phyloP scores from a whole-genome alignment of 352 stramenopile genomes.

The Pythium biforme region DNA sequence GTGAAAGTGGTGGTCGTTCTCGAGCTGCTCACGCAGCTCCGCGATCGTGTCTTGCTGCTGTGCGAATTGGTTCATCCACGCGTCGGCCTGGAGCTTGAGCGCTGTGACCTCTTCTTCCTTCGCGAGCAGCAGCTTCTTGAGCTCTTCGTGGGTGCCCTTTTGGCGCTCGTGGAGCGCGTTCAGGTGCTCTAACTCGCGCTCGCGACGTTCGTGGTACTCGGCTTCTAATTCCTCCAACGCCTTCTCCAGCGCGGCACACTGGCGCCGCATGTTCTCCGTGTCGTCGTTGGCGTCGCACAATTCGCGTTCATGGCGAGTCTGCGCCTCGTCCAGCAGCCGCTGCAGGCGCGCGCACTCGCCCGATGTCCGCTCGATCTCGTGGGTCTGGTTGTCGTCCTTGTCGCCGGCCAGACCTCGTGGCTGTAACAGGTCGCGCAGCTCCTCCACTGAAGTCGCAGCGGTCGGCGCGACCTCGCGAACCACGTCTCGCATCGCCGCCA shows the following conservation, averaged over 20 bases:
- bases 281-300: slow-evolving; percentile 31
- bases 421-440: slow-evolving; percentile 7
- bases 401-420: neutral
- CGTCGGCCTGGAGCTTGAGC: slow-evolving; percentile 33
- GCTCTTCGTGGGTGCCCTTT: slow-evolving; percentile 40
- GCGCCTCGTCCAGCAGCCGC: slow-evolving; percentile 23
- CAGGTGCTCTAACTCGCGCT: slow-evolving; percentile 41
- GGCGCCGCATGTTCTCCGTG: slow-evolving; percentile 32
- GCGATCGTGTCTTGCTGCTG: slow-evolving; percentile 23
- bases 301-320: slow-evolving; percentile 28
- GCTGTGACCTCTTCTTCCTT: slow-evolving; percentile 44
- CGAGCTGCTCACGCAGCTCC: slow-evolving; percentile 18
- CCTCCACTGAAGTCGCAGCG: neutral
- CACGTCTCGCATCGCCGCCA: slow-evolving; percentile 8
- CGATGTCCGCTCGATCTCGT: slow-evolving; percentile 15
- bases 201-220: slow-evolving; percentile 29
- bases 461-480: slow-evolving; percentile 2
- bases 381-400: neutral
- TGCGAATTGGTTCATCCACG: slow-evolving; percentile 36
- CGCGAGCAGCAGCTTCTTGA: slow-evolving; percentile 40
- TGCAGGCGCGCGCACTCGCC: slow-evolving; percentile 26
- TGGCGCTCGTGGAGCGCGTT: slow-evolving; percentile 35
- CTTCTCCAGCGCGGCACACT: slow-evolving; percentile 39
- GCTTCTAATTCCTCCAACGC: slow-evolving; percentile 36
- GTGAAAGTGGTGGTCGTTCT: slow-evolving; percentile 14